Evolutionary conservation across 164 flowering plant genomes (phyloP).

Genomic region (Cinnamomum micranthum): DNA sequence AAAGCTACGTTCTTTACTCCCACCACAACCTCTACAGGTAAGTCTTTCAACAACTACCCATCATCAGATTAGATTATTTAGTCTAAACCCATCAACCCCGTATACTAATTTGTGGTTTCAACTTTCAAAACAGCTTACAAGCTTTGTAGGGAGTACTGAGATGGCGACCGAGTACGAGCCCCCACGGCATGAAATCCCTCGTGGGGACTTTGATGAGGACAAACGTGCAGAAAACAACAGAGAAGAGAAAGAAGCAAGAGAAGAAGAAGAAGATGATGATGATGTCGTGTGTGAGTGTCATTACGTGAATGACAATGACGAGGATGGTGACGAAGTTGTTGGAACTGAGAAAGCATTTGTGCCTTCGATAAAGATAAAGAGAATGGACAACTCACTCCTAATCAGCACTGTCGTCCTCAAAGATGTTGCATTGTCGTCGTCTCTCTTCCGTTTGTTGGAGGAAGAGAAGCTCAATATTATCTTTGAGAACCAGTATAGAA

Average conservation of each 20-base stretch:
- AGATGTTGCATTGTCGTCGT: constrained; percentile 16
- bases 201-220: neutral
- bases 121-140: neutral
- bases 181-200: constrained; percentile 4
- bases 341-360: neutral
- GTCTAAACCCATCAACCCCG: neutral
- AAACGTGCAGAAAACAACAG: neutral
- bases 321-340: constrained; percentile 1
- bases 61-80: neutral
- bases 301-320: neutral
- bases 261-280: neutral
- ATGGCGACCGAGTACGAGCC: constrained; percentile 7
- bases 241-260: neutral
- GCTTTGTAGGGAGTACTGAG: neutral
- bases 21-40: constrained; percentile 7
- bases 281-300: neutral
- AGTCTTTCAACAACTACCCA: neutral
- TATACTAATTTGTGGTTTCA: neutral
- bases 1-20: constrained; percentile 15
- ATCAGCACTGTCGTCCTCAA: constrained; percentile 23
- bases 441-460: constrained; percentile 16
- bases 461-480: constrained; percentile 23
- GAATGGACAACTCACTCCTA: constrained; percentile 8
- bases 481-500: constrained; percentile 22
- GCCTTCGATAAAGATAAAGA: constrained; percentile 20